Percentiles rank a stretch among this genome's conserved stretches.
phyloP scores from a whole-genome alignment of 768 basidiomycete genomes.

The Basidioascus undulatus region DNA sequence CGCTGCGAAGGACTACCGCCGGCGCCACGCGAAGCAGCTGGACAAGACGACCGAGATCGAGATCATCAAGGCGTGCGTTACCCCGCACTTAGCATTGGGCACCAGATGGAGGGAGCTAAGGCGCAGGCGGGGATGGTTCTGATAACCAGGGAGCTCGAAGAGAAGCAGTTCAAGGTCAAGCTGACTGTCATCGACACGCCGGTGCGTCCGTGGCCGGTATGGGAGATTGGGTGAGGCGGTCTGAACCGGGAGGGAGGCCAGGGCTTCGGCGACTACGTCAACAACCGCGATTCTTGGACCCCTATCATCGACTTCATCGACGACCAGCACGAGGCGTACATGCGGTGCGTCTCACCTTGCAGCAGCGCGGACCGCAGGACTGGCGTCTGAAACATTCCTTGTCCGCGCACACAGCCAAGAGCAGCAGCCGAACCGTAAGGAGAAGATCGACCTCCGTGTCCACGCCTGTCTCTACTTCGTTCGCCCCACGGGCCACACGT shows the following conservation, averaged over 20 bases:
- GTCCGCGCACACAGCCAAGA: conserved; percentile 98
- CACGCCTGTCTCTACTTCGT: conserved; percentile 97
- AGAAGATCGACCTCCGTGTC: conserved; percentile 85
- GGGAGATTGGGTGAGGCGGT: too few species aligned
- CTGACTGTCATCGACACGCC: conserved; percentile 97
- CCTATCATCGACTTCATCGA: conserved; percentile 93
- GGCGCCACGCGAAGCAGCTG: conserved; percentile 79
- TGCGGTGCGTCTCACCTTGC: too few species aligned
- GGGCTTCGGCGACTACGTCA: conserved; percentile 99
- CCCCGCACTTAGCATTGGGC: too few species aligned
- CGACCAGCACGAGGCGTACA: conserved; percentile 23
- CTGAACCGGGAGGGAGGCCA: too few species aligned
- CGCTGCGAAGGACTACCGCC: conserved; percentile 64
- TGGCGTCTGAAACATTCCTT: too few species aligned
- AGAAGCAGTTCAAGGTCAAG: conserved; percentile 98
- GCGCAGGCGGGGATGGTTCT: too few species aligned
- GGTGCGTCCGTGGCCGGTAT: too few species aligned
- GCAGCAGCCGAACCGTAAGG: conserved; percentile 84
- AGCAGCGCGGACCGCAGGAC: too few species aligned
- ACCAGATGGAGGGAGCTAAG: too few species aligned
- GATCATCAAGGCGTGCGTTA: conserved; percentile 99
- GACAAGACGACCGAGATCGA: conserved; percentile 92
- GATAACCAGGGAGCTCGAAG: conserved; percentile 93
- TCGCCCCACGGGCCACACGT: conserved; percentile 89
- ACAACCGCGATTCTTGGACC: conserved; percentile 97